A percentile compares a stretch with the other conserved stretches of the same genome.
Evolutionary conservation across 176 grass and related monocot genomes (phyloP).

Genomic region (Guadua angustifolia): DNA sequence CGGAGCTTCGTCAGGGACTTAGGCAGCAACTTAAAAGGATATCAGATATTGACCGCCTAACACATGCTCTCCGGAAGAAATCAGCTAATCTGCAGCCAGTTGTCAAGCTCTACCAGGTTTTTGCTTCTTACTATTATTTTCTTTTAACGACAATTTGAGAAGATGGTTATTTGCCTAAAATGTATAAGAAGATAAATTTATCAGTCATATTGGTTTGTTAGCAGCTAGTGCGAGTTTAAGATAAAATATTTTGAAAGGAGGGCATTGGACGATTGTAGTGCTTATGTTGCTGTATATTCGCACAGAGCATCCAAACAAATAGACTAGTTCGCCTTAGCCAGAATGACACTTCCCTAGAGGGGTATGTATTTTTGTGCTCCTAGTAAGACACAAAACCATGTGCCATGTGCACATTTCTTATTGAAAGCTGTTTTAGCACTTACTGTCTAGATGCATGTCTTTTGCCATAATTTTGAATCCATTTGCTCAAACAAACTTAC

Average conservation of each 20-base stretch:
- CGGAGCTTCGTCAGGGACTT: slow-evolving; percentile 78
- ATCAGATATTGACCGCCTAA: slow-evolving; percentile 79
- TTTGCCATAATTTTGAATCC: slow-evolving; percentile 31
- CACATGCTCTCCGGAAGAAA: slow-evolving; percentile 66
- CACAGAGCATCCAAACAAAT: too few species aligned
- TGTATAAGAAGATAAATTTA: slow-evolving; percentile 29
- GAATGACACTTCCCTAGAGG: too few species aligned
- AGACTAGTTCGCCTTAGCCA: too few species aligned
- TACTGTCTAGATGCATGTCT: neutral
- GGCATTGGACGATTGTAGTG: slow-evolving; percentile 21
- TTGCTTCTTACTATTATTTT: slow-evolving; percentile 30
- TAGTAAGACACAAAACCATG: neutral
- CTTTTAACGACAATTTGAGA: slow-evolving; percentile 8
- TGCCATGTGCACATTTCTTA: neutral
- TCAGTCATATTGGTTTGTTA: slow-evolving; percentile 14
- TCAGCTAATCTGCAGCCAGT: slow-evolving; percentile 80
- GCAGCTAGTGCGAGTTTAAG: slow-evolving; percentile 2
- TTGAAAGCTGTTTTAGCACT: slow-evolving; percentile 1
- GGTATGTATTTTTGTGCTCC: too few species aligned
- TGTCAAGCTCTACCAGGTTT: slow-evolving; percentile 93
- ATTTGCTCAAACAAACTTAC: slow-evolving; percentile 32
- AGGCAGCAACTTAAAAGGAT: slow-evolving; percentile 87
- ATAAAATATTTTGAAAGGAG: slow-evolving; percentile 20
- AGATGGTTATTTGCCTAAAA: slow-evolving; percentile 35
- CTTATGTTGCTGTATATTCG: slow-evolving; percentile 21